Base-by-base conservation (phyloP, 2,329 filamentous ascomycete species). In the Aureobasidium subglaciale region DNA sequence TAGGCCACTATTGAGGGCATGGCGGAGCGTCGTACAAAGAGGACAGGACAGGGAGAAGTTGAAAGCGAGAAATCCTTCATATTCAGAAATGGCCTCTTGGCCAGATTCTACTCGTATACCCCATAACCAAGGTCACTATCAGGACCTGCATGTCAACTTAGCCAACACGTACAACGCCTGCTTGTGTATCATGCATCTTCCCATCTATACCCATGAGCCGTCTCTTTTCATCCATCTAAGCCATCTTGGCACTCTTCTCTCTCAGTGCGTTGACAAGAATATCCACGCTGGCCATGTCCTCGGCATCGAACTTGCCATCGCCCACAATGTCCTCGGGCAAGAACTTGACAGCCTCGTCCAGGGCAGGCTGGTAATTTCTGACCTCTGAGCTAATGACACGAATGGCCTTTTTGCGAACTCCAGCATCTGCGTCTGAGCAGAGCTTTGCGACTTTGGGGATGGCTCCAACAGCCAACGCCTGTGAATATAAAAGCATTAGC, bases 261-360 rank as follows among this genome's bases (percentile, higher is more conserved):
- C 67, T 64, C 58, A 70, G 40, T 43, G 57, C 63, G 56, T 63
- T 60, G 30, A 71, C 68, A 16, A 71, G 42, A 53, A 62, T 59
- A 58, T 96, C 89, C 37, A 96, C 84, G 7, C 83, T 84, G 53
- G 90, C 87, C 93, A 97, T 97, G 69, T 96, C 84, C 18, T 73
- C 76, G 0, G 92, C 90, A 66, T 96, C 87, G n/a, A 92, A 73
- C 63, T 83, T 84, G 16, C 70, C 70, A 11, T 59, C 53, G 1
- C 70, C 70, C 66, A 83, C 79, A 48, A 83, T 73, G 64, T 86
- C 80, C 32, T 79, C 76, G 1, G 84, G 81, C 59, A 90, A 75
- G 22, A 78, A 75, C 68, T 90, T 85, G 72, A 92, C 78, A 24
- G 85, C 68, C 60, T 78, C 77, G 62, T 85, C 78, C 63, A 85